phyloP scores from a whole-genome alignment of 495 filamentous ascomycete genomes.

The Daldinia vernicosa region DNA sequence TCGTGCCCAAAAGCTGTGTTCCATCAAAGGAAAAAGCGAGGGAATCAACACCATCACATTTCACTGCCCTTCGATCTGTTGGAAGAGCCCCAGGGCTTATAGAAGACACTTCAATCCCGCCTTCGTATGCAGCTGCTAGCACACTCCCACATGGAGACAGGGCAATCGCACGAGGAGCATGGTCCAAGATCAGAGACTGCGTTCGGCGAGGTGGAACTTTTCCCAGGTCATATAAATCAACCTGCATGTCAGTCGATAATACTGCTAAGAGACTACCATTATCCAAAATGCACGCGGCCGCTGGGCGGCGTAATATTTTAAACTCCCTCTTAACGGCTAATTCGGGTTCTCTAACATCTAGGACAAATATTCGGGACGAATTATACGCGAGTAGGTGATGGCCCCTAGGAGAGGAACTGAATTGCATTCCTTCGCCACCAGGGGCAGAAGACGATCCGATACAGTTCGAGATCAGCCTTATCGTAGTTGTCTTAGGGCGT shows the following conservation, averaged over 20 bases:
- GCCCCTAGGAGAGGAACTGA: slow-evolving; percentile 77
- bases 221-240: slow-evolving; percentile 80
- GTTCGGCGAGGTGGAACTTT: slow-evolving; percentile 68
- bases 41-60: slow-evolving; percentile 80
- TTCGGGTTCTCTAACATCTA: slow-evolving; percentile 67
- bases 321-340: slow-evolving; percentile 76
- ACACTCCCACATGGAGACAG: slow-evolving; percentile 83
- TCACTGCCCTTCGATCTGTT: slow-evolving; percentile 79
- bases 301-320: slow-evolving; percentile 78
- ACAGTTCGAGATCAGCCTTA: slow-evolving; percentile 83
- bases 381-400: slow-evolving; percentile 80
- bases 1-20: slow-evolving; percentile 84
- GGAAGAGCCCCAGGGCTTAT: slow-evolving; percentile 68
- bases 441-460: slow-evolving; percentile 85
- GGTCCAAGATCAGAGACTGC: slow-evolving; percentile 75
- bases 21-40: slow-evolving; percentile 86
- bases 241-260: slow-evolving; percentile 78
- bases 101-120: slow-evolving; percentile 86
- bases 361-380: slow-evolving; percentile 85
- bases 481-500: slow-evolving; percentile 71
- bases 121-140: slow-evolving; percentile 85
- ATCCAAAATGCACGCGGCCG: slow-evolving; percentile 80
- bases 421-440: slow-evolving; percentile 86
- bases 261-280: slow-evolving; percentile 82
- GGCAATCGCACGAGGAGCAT: slow-evolving; percentile 77